Evolutionary conservation across 768 basidiomycete species (phyloP), one percentile per base, ranked within the genome.

Genomic region (Tulasnella sp.): DNA sequence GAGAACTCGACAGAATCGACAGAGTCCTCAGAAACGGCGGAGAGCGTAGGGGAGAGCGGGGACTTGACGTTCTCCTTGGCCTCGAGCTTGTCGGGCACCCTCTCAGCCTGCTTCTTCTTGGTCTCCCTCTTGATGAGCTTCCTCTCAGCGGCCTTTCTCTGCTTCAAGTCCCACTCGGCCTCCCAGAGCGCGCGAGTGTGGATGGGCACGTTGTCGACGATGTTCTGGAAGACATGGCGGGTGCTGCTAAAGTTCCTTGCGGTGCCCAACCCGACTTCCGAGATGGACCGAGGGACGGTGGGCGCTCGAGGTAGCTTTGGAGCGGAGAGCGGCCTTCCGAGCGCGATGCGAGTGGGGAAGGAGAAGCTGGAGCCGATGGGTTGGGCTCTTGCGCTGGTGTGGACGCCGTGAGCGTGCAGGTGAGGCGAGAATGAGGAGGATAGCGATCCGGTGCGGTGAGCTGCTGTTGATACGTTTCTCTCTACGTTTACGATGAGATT

Each of bases 171-270:
- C 83, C 87, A 86, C 77, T 92, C 90, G 0, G 86, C 87, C 78
- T 92, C 89, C 78, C 87, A 87, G 52, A 93, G 81, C 2, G 92
- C 88, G 34, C 93, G 85, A 9, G 85, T 86, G 0, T 87, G 84
- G n/a, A 95, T 80, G 7, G 93, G 92, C 0, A 91, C 87, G 76
- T 92, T 92, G 78, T 92, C 86, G 1, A 87, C 87, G 47, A 95
- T 79, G 77, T 90, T 88, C 78, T 92, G 88, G 82, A 94, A 93
- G 59, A 93, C 84, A 3, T 90, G 89, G 2, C 89, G 86, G 2
- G 88, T 86, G 29, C 88, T 87, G 79, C 67, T 73, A 69, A 94
- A 95, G 76, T 87, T 90, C 41, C 92, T 83, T 0, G 89, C 90
- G 0, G 86, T 85, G 41, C 90, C 90, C 2, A 95, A 82, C 5